Base-by-base conservation (phyloP, 768 basidiomycete species). In the Gautieria morchelliformis region DNA sequence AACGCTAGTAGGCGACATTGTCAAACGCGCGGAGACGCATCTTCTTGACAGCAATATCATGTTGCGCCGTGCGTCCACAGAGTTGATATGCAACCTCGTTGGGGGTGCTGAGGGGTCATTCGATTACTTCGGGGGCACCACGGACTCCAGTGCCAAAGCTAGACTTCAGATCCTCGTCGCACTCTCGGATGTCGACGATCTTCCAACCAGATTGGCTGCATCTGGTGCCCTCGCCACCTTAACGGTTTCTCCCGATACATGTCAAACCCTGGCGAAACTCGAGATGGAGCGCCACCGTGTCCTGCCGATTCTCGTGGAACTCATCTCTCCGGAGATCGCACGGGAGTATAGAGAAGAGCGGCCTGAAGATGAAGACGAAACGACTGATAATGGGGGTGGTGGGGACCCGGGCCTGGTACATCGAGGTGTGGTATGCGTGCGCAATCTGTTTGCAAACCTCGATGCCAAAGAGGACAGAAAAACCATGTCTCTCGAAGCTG, bases 41-140 rank as follows among this genome's bases (percentile, higher is more conserved):
- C 76, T 93, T 61, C 72, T 93, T 10, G 91, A 94, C 63, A 90
- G 93, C 53, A 88, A 95, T 68, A 70, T 69, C 0, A 75, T 98
- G 58, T 75, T 96, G 54, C 81, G 92, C 15, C 77, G 96, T 58
- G 95, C 96, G 2, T 84, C 94, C 1, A 85, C 84, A 54, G 93
- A 99, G 71, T 79, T 98, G 30, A 72, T 93, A 4, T 98, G 94
- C 76, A 99, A 99, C 71, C 78, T 99, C 14, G 78, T 93, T 40
- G 79, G 76, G 1, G 87, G 86, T 7, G 84, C 85, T 15, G 88
- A 93, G 46, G 74, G 75, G 5, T 81, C 86, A 5, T 95, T 92
- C 67, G 78, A 82, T 60, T 78, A 78, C 62, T 95, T 88, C 66
- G 81, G 79, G 10, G 82, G 81, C 24, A 65, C 70, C 6, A 62